Conservation (phyloP, 1,284 basidiomycete genomes). For the Cerioporus squamosus region DNA sequence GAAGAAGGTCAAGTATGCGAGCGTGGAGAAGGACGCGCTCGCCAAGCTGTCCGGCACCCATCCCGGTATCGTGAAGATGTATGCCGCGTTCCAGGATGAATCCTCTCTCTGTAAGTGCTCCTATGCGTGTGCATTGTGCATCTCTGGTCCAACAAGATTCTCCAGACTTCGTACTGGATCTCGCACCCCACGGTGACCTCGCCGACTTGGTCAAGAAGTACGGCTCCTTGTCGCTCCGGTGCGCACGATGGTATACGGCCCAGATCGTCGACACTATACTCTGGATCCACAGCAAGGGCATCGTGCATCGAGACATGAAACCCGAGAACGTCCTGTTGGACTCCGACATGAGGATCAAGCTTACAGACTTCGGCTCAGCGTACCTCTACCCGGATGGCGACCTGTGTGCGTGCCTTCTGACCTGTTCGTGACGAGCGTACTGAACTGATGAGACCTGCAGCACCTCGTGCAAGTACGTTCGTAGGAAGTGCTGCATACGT, state of each 20-base stretch:
- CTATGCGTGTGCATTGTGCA: background rate
- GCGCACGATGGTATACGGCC: conserved; percentile 20
- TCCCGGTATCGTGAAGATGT: conserved; percentile 21
- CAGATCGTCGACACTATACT: conserved; percentile 23
- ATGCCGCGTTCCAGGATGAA: conserved; percentile 24
- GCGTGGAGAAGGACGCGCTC: conserved; percentile 22
- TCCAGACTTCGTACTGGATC: conserved; percentile 21
- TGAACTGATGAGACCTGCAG: background rate
- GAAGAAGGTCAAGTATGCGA: conserved; percentile 27
- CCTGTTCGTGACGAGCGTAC: background rate
- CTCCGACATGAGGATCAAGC: conserved; percentile 13
- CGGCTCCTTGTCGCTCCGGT: conserved; percentile 18
- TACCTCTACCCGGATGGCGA: conserved; percentile 15
- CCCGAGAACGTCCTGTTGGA: conserved; percentile 24
- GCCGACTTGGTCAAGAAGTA: conserved; percentile 23
- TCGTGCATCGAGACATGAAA: conserved; percentile 22
- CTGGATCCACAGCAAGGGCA: conserved; percentile 23
- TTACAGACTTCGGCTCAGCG: conserved; percentile 25
- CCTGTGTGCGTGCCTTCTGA: conserved; percentile 14
- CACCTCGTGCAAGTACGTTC: conserved; percentile 22
- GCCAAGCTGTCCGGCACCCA: conserved; percentile 20
- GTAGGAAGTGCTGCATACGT: conserved; percentile 26
- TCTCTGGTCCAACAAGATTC: background rate
- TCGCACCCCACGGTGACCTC: conserved; percentile 23
- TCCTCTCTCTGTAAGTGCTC: conserved; percentile 17